phyloP scores from a whole-genome alignment of 2,329 filamentous ascomycete species.

The Talaromyces piceae region DNA sequence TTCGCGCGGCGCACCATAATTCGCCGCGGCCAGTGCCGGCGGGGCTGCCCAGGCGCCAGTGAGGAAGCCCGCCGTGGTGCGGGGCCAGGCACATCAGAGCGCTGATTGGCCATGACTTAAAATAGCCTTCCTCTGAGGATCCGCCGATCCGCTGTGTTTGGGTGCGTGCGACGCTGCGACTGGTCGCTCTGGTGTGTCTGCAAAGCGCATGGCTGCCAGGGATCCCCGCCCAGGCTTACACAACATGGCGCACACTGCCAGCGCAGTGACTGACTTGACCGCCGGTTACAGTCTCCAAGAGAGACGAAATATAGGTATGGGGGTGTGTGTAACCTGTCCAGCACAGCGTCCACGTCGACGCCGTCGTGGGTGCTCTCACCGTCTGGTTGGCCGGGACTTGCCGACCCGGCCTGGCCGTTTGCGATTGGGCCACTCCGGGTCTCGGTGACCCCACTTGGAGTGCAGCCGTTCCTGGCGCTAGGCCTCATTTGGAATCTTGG shows the following conservation, averaged over 20 bases:
- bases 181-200: too few relatives aligned
- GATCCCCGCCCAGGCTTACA: too few relatives aligned
- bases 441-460: background rate
- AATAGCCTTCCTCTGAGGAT: background rate
- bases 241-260: too few relatives aligned
- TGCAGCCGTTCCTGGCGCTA: slow-evolving; percentile 10
- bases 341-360: background rate
- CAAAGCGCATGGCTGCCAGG: too few relatives aligned
- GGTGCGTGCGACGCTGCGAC: background rate
- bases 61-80: background rate
- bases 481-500: background rate
- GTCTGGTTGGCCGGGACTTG: background rate
- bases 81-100: background rate
- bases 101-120: background rate
- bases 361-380: background rate
- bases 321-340: too few relatives aligned
- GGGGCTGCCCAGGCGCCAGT: background rate
- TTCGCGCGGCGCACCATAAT: background rate
- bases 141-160: background rate
- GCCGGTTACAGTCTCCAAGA: too few relatives aligned
- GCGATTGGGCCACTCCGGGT: background rate
- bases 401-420: background rate
- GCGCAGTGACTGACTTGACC: too few relatives aligned
- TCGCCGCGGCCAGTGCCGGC: background rate
- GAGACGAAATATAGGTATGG: too few relatives aligned